phyloP scores from a whole-genome alignment of 2,329 filamentous ascomycete genomes.

The Plenodomus tracheiphilus region DNA sequence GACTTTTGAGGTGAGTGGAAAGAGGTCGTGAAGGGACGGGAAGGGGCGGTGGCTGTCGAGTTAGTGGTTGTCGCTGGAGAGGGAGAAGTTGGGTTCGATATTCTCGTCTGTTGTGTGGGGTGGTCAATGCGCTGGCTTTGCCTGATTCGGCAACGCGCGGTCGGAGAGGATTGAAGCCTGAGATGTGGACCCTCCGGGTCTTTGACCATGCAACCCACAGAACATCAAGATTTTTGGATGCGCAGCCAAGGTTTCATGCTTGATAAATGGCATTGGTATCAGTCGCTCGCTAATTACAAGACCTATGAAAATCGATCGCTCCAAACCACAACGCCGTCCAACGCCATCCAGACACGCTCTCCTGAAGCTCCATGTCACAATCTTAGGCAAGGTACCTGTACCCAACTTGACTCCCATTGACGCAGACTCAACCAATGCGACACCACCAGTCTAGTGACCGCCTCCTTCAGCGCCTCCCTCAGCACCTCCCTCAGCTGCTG shows the following conservation, averaged over 20 bases:
- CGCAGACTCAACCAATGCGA: neutral
- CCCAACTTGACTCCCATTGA: neutral
- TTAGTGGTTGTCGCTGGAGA: slow-evolving; percentile 34
- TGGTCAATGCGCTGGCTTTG: slow-evolving; percentile 8
- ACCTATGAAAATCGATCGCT: neutral
- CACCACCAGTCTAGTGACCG: slow-evolving; percentile 1
- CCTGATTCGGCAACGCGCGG: neutral
- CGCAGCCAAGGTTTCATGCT: neutral
- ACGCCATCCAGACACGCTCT: neutral
- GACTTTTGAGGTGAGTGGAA: slow-evolving; percentile 29
- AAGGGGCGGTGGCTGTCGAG: slow-evolving; percentile 29
- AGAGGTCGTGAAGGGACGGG: slow-evolving; percentile 23
- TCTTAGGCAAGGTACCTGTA: too few relatives aligned
- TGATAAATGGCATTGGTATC: slow-evolving; percentile 4
- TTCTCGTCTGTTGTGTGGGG: slow-evolving; percentile 25
- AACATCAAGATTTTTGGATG: neutral
- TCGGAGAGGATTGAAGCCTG: neutral
- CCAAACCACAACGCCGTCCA: slow-evolving; percentile 1
- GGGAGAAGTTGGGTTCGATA: slow-evolving; percentile 9
- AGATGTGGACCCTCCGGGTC: too few relatives aligned
- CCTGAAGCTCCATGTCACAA: too few relatives aligned
- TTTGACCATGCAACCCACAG: too few relatives aligned
- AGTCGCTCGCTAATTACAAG: slow-evolving; percentile 19
- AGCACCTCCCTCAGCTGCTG: neutral
- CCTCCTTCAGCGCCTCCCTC: slow-evolving; percentile 1